A percentile compares a stretch with the other conserved stretches of the same genome.
phyloP scores from a whole-genome alignment of 169 alveolate genomes.

The Babesia bigemina region DNA sequence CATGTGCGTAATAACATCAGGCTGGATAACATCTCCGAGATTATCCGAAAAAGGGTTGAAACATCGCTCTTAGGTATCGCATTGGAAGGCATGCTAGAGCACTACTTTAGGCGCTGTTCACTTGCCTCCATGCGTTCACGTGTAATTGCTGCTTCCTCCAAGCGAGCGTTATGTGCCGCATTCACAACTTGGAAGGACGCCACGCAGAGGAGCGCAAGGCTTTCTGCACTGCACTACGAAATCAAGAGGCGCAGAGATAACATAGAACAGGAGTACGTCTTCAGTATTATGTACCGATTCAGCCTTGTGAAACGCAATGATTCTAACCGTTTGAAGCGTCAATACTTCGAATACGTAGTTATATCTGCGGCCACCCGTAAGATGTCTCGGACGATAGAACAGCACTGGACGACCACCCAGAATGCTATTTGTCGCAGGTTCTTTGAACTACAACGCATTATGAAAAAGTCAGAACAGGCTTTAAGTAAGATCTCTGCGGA shows the following conservation, averaged over 20 bases:
- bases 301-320: background rate
- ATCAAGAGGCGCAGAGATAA: background rate
- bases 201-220: background rate
- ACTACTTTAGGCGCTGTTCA: background rate
- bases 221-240: background rate
- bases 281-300: slow-evolving; percentile 10
- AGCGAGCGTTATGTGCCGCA: background rate
- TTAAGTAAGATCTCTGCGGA: background rate
- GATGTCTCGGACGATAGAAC: slow-evolving; percentile 3
- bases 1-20: background rate
- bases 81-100: background rate
- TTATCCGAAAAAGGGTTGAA: background rate
- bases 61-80: background rate
- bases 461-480: background rate
- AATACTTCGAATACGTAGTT: background rate
- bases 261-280: slow-evolving; percentile 1
- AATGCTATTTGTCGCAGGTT: slow-evolving; percentile 13
- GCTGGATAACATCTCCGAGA: background rate
- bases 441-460: slow-evolving; percentile 12
- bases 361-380: slow-evolving; percentile 5
- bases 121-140: background rate
- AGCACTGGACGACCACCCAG: background rate
- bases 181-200: slow-evolving; percentile 1
- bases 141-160: background rate
- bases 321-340: background rate